Base-by-base conservation (phyloP, 2,329 filamentous ascomycete genomes). In the Alternaria alternata region DNA sequence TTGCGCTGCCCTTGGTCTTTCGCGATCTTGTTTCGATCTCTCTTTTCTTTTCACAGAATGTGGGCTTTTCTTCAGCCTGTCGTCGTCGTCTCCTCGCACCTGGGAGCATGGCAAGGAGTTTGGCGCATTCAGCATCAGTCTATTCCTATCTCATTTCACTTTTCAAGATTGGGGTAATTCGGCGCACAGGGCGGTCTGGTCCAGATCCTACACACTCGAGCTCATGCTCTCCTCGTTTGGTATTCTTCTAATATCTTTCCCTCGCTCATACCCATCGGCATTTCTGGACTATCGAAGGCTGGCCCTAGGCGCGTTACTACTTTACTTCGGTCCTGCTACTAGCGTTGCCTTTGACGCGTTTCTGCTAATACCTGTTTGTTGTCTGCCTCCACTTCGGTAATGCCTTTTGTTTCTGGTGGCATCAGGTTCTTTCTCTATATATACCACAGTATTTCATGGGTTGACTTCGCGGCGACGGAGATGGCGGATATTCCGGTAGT, bases 211-310 rank as follows among this genome's bases (percentile, higher is more conserved):
- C 69, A 74, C 67, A 66, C 65, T 62, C 61, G 74, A 73, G 75
- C 75, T 71, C 71, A 68, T 67, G 73, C 74, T 77, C 71, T 67
- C 61, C 56, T 67, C 62, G 54, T 66, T 65, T 66, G 68, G 68
- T 67, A 70, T 71, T 68, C 66, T 72, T 65, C 73, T 77, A 76
- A 77, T 76, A 77, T 68, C 64, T 72, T 71, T 74, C 67, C 71
- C 66, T 72, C 68, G 67, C 67, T 72, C 73, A 77, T 77, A 77
- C 74, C 75, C 75, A 69, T 67, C 70, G 64, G 59, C 62, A 75
- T 69, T 72, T 64, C 66, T 74, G 72, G 72, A 74, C 65, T 69
- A 62, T 63, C 73, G 68, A 71, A 75, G 77, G 77, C 77, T 78
- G 77, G 76, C 75, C 74, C 75, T 73, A 73, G 70, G 67, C 65